Conservation (phyloP, 1,139 yeast genomes). For the Blastobotrys petasosporus region DNA sequence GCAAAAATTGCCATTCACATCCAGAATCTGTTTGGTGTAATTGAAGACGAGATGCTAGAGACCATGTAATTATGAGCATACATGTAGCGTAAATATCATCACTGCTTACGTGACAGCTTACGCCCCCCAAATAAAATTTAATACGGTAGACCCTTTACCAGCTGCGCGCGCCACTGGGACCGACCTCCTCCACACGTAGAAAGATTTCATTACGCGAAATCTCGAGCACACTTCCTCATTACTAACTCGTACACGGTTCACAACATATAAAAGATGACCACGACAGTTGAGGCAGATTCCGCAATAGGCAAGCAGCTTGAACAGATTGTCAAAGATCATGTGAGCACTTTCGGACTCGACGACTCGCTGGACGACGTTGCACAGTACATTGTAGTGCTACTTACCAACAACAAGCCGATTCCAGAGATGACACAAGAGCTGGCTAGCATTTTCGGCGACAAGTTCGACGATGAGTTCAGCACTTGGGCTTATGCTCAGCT, state of each 20-base stretch:
- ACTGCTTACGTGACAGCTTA: no score
- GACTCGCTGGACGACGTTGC: conserved; percentile 79
- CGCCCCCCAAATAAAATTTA: no score
- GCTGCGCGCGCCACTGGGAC: no score
- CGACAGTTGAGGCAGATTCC: conserved; percentile 5
- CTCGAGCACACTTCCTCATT: not conserved
- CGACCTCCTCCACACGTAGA: no score
- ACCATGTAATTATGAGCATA: not conserved
- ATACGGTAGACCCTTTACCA: no score
- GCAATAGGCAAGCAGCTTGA: conserved; percentile 19
- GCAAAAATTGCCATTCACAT: conserved; percentile 50
- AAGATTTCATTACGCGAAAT: no score
- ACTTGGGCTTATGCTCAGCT: conserved; percentile 50
- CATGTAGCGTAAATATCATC: not conserved
- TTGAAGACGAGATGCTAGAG: conserved; percentile 48
- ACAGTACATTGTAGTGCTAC: conserved; percentile 68
- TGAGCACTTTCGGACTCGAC: conserved; percentile 19
- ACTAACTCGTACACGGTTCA: not conserved
- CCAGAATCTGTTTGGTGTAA: conserved; percentile 56
- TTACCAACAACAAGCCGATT: conserved; percentile 63
- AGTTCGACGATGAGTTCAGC: conserved; percentile 46
- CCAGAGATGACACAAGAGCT: conserved; percentile 62
- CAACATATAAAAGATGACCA: not conserved
- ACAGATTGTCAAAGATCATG: conserved; percentile 14
- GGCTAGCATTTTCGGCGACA: conserved; percentile 57